Conservation (phyloP, 2,329 filamentous ascomycete genomes). For the Ceratocystis eucalypticola region DNA sequence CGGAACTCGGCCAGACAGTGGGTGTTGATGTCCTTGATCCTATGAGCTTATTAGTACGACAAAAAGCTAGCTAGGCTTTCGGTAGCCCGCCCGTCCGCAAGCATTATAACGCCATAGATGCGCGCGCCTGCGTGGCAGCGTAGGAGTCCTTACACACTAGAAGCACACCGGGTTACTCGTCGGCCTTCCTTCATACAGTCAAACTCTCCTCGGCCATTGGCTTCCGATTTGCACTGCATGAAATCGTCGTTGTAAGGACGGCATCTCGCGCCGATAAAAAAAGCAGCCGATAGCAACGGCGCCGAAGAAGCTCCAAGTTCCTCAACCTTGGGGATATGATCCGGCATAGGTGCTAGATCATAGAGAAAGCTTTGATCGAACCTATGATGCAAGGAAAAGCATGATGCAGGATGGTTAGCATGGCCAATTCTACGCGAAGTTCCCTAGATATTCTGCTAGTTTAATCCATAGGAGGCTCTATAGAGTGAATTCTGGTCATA, state of each 20-base stretch:
- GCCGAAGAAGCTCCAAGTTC: constrained; percentile 90
- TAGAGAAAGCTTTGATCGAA: constrained; percentile 90
- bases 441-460: constrained; percentile 20
- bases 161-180: constrained; percentile 90
- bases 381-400: constrained; percentile 35
- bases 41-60: constrained; percentile 27
- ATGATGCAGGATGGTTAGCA: constrained; percentile 22
- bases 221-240: constrained; percentile 98
- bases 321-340: constrained; percentile 79
- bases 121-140: not conserved
- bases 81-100: not conserved
- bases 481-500: not conserved
- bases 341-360: constrained; percentile 90
- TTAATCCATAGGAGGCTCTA: not conserved
- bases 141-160: constrained; percentile 67
- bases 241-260: constrained; percentile 95
- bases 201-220: constrained; percentile 77
- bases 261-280: constrained; percentile 95
- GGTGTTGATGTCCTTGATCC: constrained; percentile 90
- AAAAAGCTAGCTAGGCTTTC: not conserved
- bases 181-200: constrained; percentile 94
- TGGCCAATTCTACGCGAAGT: too few species aligned
- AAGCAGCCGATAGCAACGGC: constrained; percentile 79
- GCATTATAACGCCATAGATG: not conserved
- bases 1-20: constrained; percentile 85